Percentiles rank a stretch among this genome's conserved stretches.
Evolutionary conservation across 441 rosid genomes (phyloP).

Genomic region (Manihot esculenta): DNA sequence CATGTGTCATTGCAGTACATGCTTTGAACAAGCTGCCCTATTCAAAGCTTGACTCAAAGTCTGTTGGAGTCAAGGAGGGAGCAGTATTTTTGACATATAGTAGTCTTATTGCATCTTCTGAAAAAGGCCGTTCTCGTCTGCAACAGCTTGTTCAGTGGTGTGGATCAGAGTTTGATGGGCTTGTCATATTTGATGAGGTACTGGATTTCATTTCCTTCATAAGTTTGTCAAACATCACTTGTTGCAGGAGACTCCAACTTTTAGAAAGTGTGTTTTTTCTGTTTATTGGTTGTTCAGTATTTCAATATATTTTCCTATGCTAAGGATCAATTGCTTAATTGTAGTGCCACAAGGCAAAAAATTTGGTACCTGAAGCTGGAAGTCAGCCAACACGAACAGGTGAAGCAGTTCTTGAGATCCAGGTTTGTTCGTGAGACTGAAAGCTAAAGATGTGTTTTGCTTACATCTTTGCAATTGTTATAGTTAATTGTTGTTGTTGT

Average conservation of each 20-base stretch:
- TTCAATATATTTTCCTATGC: constrained; percentile 30
- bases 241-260: constrained; percentile 18
- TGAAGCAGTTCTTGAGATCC: constrained; percentile 95
- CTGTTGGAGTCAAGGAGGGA: constrained; percentile 88
- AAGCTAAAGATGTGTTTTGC: neutral
- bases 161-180: constrained; percentile 89
- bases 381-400: constrained; percentile 99
- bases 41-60: constrained; percentile 95
- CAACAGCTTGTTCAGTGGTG: constrained; percentile 99
- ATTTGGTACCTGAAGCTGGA: constrained; percentile 99
- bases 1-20: constrained; percentile 67
- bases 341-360: constrained; percentile 99
- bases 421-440: constrained; percentile 49
- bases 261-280: neutral
- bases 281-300: constrained; percentile 17
- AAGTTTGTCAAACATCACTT: constrained; percentile 25
- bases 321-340: constrained; percentile 38
- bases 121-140: constrained; percentile 97
- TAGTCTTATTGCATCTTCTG: constrained; percentile 99
- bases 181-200: constrained; percentile 94
- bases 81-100: constrained; percentile 93
- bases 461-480: neutral
- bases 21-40: constrained; percentile 96
- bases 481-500: too few species aligned
- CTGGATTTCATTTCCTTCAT: constrained; percentile 10